A percentile compares a stretch with the other conserved stretches of the same genome.
phyloP scores from a whole-genome alignment of 108 stramenopile genomes.

The Nannochloropsis gaditana region DNA sequence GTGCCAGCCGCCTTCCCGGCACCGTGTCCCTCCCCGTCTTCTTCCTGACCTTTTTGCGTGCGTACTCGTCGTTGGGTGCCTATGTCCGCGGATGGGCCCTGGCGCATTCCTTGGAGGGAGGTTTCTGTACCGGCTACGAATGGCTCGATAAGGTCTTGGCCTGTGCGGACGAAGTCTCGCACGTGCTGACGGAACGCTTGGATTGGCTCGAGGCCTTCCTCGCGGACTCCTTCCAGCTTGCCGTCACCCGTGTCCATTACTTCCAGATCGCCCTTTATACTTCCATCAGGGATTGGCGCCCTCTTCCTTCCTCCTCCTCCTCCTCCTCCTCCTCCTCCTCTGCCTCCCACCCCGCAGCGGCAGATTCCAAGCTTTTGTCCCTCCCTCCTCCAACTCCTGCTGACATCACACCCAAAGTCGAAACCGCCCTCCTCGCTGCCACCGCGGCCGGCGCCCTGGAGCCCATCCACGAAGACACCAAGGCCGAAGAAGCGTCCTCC shows the following conservation, averaged over 20 bases:
- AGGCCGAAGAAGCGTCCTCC: neutral
- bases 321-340: neutral
- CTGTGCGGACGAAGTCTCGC: neutral
- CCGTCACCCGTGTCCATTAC: neutral
- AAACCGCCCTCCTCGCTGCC: neutral
- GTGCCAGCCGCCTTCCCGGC: neutral
- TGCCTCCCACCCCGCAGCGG: no score
- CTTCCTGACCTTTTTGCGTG: neutral
- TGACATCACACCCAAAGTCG: neutral
- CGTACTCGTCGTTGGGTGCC: neutral
- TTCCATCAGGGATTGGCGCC: neutral
- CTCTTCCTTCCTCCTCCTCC: neutral
- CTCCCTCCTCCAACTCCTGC: no score
- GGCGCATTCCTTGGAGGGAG: neutral
- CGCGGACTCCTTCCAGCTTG: neutral
- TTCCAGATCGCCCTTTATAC: neutral
- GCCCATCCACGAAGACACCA: neutral
- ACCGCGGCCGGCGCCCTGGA: neutral
- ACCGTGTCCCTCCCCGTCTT: neutral
- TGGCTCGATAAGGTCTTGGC: neutral
- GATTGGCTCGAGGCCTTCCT: neutral
- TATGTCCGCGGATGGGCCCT: neutral
- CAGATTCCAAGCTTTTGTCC: no score
- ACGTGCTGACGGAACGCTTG: neutral
- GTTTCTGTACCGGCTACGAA: neutral